Base-by-base conservation (phyloP, 1,284 basidiomycete genomes). In the Naganishia sp. region DNA sequence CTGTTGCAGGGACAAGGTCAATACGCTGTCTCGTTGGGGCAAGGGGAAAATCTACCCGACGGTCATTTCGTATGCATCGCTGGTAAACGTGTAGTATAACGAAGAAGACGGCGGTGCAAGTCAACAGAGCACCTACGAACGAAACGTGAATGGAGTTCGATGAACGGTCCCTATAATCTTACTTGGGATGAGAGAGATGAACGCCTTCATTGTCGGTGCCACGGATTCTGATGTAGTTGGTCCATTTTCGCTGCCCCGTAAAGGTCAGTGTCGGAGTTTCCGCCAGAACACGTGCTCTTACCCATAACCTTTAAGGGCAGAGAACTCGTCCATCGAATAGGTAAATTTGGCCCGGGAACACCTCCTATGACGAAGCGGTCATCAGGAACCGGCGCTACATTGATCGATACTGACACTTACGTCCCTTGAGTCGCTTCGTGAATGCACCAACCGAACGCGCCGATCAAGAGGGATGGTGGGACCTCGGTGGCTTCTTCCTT, bases 271-370 rank as follows among this genome's bases (percentile, higher is more conserved):
- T 39, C 18, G 36, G 31, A 25, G 13, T 2, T 3, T 49, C 9
- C 45, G 31, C 31, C 45, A 25, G 4, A 11, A 13, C n/a, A n/a
- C 10, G 10, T 9, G 44, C 21, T 13, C 48, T 61, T 31, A 61
- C 59, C 48, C 36, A 42, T 28, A n/a, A 13, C 16, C 59, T 2
- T 18, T 1, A 10, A 23, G 23, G 10, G 31, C 48, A 48, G 44
- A 52, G 49, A 61, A 61, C 6, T 50, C 49, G 36, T 61, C 36
- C 59, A 61, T 61, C 5, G 59, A 25, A 50, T 61, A 61, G 16
- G 50, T 36, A 5, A 61, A 48, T 39, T 50, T 61, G 21, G 59
- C 33, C 15, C 42, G 48, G 6, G 59, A 61, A 25, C 59, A 61
- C 7, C 23, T 50, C 18, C 56, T 56, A 45, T 15, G 44, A 16